Evolutionary conservation across 2,329 filamentous ascomycete genomes (phyloP).

Genomic region (Fusarium tupiense): DNA sequence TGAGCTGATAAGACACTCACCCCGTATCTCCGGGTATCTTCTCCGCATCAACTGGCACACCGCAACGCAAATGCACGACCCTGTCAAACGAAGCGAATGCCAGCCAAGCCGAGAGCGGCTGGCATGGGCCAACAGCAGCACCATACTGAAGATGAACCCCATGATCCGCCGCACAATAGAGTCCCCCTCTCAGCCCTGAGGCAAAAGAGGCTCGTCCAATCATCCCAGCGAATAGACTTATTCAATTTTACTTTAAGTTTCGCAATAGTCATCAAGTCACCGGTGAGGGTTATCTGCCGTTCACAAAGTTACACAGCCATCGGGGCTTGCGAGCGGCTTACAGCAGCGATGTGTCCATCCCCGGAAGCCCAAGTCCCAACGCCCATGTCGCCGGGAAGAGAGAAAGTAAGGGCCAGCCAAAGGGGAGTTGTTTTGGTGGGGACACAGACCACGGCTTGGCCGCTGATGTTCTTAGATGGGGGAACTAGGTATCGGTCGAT

Average conservation of each 20-base stretch:
- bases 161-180: slow-evolving; percentile 14
- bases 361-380: not conserved
- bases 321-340: slow-evolving; percentile 30
- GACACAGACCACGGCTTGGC: slow-evolving; percentile 21
- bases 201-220: not conserved
- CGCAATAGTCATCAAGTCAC: not conserved
- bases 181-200: not conserved
- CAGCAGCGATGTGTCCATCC: not conserved
- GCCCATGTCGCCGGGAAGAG: slow-evolving; percentile 7
- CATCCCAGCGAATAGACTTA: slow-evolving; percentile 7
- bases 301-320: slow-evolving; percentile 1
- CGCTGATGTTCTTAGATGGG: slow-evolving; percentile 1
- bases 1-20: slow-evolving; percentile 31
- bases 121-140: slow-evolving; percentile 20
- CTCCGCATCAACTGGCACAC: slow-evolving; percentile 18
- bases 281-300: not conserved
- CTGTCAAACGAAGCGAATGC: slow-evolving; percentile 7
- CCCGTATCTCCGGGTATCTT: slow-evolving; percentile 8
- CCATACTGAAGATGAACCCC: slow-evolving; percentile 3
- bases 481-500: slow-evolving; percentile 25
- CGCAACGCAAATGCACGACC: slow-evolving; percentile 27
- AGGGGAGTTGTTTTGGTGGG: slow-evolving; percentile 3
- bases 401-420: slow-evolving; percentile 7
- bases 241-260: not conserved
- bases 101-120: slow-evolving; percentile 29